Evolutionary conservation across 2,329 filamentous ascomycete genomes (phyloP), one percentile per base, ranked within the genome.

Genomic region (Fusarium praegraminearum): DNA sequence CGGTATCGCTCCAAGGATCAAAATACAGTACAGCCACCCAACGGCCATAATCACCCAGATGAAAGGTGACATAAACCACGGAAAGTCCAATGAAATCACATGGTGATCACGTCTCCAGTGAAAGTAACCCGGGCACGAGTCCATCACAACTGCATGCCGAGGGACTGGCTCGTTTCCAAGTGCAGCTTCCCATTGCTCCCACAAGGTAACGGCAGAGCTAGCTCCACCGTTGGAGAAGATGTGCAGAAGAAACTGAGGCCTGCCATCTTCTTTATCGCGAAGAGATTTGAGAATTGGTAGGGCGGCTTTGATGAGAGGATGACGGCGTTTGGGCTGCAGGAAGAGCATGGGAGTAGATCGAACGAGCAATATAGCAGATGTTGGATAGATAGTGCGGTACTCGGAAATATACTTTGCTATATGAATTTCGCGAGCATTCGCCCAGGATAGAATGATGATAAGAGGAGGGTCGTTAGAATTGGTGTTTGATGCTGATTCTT

Each of bases 181-280:
- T 32, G 73, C 47, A 16, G 57, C 24, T 9, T 56, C 43, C 71
- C 71, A 70, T 18, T 65, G 24, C 15, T 68, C 63, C 62, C 53
- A 73, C 57, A 80, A 83, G 15, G 77, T 70, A 30, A 75, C 75
- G 20, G 83, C 80, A 33, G 81, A 80, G 54, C 79, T 79, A 26
- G 81, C 78, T 47, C 85, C 86, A 55, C 85, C 85, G 67, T 87
- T 87, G 40, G 85, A 87, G 71, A 87, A 86, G 35, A 81, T 62
- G 67, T 87, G 85, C 15, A 84, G 72, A 5, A 87, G 78, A 18
- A 86, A 76, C 33, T 77, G 76, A 13, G 75, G 69, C 3, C 35
- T 75, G 26, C 41, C 56, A 13, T 32, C 22, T 35, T 74, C 69
- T 12, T 78, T 63, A 15, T 79, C 61, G 2, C 75, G 3, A 5